Conservation (phyloP, 169 alveolate species). For the Cyclospora cayetanensis region DNA sequence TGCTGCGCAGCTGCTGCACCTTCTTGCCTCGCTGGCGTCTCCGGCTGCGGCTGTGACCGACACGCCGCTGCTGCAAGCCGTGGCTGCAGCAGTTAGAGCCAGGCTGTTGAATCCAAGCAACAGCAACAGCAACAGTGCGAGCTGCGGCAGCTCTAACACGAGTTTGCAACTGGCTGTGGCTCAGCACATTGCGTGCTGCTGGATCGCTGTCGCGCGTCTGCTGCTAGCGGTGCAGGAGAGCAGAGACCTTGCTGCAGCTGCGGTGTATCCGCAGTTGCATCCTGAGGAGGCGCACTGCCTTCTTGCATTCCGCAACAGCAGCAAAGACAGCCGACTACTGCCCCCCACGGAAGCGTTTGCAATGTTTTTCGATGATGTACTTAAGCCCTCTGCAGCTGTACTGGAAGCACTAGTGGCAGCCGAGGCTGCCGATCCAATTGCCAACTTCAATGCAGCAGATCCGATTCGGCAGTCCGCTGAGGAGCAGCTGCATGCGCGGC, state of each 20-base stretch:
- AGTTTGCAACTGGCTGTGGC: background rate
- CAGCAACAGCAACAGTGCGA: too few relatives aligned
- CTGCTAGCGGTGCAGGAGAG: background rate
- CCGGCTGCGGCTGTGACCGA: background rate
- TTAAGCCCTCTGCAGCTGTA: background rate
- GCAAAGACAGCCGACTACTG: background rate
- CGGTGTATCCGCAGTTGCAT: background rate
- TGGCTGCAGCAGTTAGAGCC: background rate
- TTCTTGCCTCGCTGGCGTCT: background rate
- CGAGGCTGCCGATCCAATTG: background rate
- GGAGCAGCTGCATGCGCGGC: background rate
- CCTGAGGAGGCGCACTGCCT: background rate
- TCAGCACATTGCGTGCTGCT: background rate
- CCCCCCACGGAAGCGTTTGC: background rate
- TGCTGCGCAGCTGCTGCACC: background rate
- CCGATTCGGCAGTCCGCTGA: background rate
- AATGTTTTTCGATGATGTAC: background rate
- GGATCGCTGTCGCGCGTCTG: background rate
- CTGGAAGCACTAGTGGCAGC: background rate
- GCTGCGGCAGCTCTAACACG: too few relatives aligned
- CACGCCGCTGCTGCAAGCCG: background rate
- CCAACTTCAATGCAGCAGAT: background rate
- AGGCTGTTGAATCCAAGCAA: background rate
- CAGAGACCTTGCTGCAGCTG: background rate
- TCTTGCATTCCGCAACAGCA: background rate